Conservation (phyloP, 2,329 filamentous ascomycete genomes). For the Fusarium humuli region DNA sequence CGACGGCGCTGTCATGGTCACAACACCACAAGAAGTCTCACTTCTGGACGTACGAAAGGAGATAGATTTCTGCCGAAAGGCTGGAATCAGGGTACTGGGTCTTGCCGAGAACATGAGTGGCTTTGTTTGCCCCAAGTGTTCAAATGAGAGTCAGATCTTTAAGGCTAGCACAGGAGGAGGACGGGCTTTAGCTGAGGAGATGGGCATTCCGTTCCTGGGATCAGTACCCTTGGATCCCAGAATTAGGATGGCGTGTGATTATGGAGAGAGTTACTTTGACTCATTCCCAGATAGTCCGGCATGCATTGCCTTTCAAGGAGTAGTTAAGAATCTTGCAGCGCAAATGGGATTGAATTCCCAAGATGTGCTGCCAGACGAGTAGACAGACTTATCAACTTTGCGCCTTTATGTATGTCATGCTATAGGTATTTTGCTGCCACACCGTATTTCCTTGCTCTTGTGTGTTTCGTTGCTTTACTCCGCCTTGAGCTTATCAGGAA, state of each 20-base stretch:
- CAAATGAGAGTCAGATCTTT: conserved; percentile 86
- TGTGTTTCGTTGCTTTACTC: conserved; percentile 12
- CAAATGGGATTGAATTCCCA: conserved; percentile 73
- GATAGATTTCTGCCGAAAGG: conserved; percentile 97
- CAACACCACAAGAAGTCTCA: conserved; percentile 93
- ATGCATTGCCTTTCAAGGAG: conserved; percentile 81
- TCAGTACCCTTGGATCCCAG: conserved; percentile 91
- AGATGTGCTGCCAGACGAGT: conserved; percentile 58
- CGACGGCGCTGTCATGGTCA: conserved; percentile 91
- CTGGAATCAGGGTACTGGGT: conserved; percentile 87
- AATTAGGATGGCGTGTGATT: conserved; percentile 97
- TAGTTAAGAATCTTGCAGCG: conserved; percentile 78
- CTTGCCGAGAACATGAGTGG: conserved; percentile 98
- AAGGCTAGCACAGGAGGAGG: conserved; percentile 91
- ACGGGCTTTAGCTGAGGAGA: conserved; percentile 81
- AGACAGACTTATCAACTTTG: conserved; percentile 29
- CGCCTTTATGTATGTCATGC: conserved; percentile 37
- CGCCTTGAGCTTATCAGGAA: conserved; percentile 71
- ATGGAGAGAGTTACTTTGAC: conserved; percentile 97
- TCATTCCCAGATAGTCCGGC: conserved; percentile 93
- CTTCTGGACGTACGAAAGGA: conserved; percentile 95
- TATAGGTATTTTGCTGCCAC: conserved; percentile 14
- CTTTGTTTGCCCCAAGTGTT: conserved; percentile 95
- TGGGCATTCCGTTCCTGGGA: conserved; percentile 88
- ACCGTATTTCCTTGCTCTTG: background rate